Evolutionary conservation across 495 filamentous ascomycete genomes (phyloP).

Genomic region (Talaromyces ruber): DNA sequence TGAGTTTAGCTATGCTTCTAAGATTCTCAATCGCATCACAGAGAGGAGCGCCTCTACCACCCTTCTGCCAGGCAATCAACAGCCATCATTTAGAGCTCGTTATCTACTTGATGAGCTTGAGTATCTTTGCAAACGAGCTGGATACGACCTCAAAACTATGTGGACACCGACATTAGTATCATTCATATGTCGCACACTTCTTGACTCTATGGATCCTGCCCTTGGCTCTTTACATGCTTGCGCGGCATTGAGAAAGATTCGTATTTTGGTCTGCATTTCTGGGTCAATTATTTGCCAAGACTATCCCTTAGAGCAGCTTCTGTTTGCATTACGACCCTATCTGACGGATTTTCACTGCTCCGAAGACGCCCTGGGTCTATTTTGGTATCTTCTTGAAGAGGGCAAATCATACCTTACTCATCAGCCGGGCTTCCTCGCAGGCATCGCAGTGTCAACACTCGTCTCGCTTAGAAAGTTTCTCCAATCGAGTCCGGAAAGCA

Average conservation of each 20-base stretch:
- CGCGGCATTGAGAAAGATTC: slow-evolving; percentile 75
- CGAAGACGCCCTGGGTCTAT: slow-evolving; percentile 83
- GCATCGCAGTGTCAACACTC: slow-evolving; percentile 65
- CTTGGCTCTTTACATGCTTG: slow-evolving; percentile 81
- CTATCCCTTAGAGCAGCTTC: slow-evolving; percentile 87
- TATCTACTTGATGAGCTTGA: slow-evolving; percentile 65
- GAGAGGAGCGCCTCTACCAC: slow-evolving; percentile 50
- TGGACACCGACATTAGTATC: slow-evolving; percentile 73
- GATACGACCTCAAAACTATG: slow-evolving; percentile 52
- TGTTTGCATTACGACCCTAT: slow-evolving; percentile 72
- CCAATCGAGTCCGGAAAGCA: slow-evolving; percentile 54
- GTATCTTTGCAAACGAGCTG: slow-evolving; percentile 63
- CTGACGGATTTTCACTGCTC: slow-evolving; percentile 76
- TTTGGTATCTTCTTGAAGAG: slow-evolving; percentile 71
- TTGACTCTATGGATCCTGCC: slow-evolving; percentile 78
- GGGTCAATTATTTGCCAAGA: slow-evolving; percentile 59
- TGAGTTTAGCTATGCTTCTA: slow-evolving; percentile 46
- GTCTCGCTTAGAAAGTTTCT: slow-evolving; percentile 68
- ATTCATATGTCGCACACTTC: slow-evolving; percentile 65
- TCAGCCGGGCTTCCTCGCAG: slow-evolving; percentile 66
- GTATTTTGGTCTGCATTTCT: slow-evolving; percentile 71
- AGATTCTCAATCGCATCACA: slow-evolving; percentile 59
- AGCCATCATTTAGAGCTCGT: slow-evolving; percentile 75
- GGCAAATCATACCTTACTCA: slow-evolving; percentile 57
- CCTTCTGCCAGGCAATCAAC: slow-evolving; percentile 62